Evolutionary conservation across 2,329 filamentous ascomycete species (phyloP).

Genomic region (Rhexocercosporidium sp.): DNA sequence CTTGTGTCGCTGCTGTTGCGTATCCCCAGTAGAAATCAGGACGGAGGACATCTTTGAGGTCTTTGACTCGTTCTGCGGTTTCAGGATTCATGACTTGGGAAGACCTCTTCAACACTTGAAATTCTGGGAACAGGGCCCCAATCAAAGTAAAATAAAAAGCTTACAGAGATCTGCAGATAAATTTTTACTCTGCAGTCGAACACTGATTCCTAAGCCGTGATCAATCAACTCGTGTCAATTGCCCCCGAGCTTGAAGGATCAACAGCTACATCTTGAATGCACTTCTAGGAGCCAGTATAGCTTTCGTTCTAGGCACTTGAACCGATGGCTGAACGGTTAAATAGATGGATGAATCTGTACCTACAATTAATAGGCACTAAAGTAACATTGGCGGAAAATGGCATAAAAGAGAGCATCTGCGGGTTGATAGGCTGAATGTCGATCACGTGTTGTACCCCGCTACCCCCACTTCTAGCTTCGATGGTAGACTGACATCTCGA

Average conservation of each 20-base stretch:
- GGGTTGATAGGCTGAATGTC: constrained; percentile 6
- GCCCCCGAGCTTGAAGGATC: background rate
- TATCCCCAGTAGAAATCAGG: constrained; percentile 78
- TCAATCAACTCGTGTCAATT: background rate
- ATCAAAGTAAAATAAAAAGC: too few species aligned
- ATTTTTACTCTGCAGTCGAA: too few species aligned
- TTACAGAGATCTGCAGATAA: too few species aligned
- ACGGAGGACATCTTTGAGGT: constrained; percentile 59
- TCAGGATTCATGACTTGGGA: constrained; percentile 11
- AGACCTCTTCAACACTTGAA: background rate
- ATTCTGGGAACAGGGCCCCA: too few species aligned
- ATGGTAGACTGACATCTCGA: background rate
- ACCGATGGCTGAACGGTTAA: constrained; percentile 7
- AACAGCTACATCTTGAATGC: background rate
- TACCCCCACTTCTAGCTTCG: constrained; percentile 5
- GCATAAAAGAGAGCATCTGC: constrained; percentile 7
- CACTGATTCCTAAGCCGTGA: background rate
- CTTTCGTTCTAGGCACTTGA: background rate
- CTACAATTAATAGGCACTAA: too few species aligned
- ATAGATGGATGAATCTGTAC: background rate
- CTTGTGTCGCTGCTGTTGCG: constrained; percentile 82
- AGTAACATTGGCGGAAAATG: constrained; percentile 17
- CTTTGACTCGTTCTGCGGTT: constrained; percentile 20
- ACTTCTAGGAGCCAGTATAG: background rate
- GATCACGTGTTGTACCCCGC: constrained; percentile 14